phyloP scores from a whole-genome alignment of 345 rosid genomes.

The Bruguiera sexangula region DNA sequence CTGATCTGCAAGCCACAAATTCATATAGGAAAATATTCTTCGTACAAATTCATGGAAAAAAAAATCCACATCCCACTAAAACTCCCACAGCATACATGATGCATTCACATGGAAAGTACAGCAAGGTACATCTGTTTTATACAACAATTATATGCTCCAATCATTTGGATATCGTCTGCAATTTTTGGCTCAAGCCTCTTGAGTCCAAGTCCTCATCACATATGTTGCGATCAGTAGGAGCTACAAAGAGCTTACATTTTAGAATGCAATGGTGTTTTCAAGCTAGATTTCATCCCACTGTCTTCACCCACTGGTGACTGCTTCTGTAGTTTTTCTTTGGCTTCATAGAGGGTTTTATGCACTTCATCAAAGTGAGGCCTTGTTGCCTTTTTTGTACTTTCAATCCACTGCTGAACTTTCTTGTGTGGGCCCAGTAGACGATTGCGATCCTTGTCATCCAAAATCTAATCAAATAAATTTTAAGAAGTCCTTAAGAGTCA shows the following conservation, averaged over 20 bases:
- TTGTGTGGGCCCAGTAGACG: constrained; percentile 54
- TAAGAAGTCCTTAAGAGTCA: too few species aligned
- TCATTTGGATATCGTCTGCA: too few species aligned
- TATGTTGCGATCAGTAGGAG: not conserved
- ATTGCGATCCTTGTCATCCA: constrained; percentile 58
- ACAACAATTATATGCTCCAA: too few species aligned
- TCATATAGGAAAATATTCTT: too few species aligned
- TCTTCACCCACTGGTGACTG: constrained; percentile 15
- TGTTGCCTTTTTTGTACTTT: constrained; percentile 57
- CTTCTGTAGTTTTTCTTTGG: constrained; percentile 37
- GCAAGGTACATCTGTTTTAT: too few species aligned
- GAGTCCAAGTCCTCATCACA: not conserved
- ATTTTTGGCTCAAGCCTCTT: too few species aligned
- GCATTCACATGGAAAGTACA: too few species aligned
- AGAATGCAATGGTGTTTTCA: constrained; percentile 17
- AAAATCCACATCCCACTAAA: too few species aligned
- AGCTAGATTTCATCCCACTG: constrained; percentile 23
- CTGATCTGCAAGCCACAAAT: too few species aligned
- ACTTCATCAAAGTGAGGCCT: constrained; percentile 76
- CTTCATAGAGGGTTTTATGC: constrained; percentile 46
- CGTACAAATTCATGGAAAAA: too few species aligned
- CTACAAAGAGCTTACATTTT: constrained; percentile 13
- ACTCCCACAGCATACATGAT: too few species aligned
- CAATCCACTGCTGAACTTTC: constrained; percentile 77
- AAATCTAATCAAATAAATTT: constrained; percentile 34